These are phyloP conservation scores for Malassezia nana DNA, from an alignment of 1,284 basidiomycete genomes.

Conservation along the genomic window DNA sequence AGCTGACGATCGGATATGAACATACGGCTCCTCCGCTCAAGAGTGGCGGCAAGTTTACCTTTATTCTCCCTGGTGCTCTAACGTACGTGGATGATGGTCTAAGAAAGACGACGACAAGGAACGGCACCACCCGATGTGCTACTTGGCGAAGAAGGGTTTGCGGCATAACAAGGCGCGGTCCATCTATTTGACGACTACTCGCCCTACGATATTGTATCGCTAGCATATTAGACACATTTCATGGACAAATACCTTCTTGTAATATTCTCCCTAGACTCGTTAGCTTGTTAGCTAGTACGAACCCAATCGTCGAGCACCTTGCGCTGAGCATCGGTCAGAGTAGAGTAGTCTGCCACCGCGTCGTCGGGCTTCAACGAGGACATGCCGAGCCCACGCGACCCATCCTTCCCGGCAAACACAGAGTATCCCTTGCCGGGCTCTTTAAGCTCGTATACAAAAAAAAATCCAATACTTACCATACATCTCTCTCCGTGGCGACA, in stretches of 20 bases:
- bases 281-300: slow-evolving; percentile 4
- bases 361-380: slow-evolving; percentile 79
- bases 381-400: slow-evolving; percentile 51
- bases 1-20: slow-evolving; percentile 38
- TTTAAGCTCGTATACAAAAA: slow-evolving; percentile 2
- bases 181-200: slow-evolving; percentile 18
- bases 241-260: slow-evolving; percentile 29
- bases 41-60: slow-evolving; percentile 38
- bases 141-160: slow-evolving; percentile 15
- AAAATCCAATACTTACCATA: slow-evolving; percentile 58
- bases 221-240: not conserved
- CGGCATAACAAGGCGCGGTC: not conserved
- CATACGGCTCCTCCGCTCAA: slow-evolving; percentile 41
- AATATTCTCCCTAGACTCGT: slow-evolving; percentile 33
- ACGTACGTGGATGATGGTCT: slow-evolving; percentile 24
- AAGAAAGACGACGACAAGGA: slow-evolving; percentile 23
- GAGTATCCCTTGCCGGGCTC: slow-evolving; percentile 42
- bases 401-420: slow-evolving; percentile 75
- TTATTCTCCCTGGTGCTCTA: slow-evolving; percentile 32
- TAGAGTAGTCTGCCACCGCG: slow-evolving; percentile 76
- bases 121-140: slow-evolving; percentile 23
- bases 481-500: slow-evolving; percentile 64
- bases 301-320: slow-evolving; percentile 83
- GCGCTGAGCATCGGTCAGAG: slow-evolving; percentile 62
- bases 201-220: slow-evolving; percentile 47